Evolutionary conservation across 768 basidiomycete genomes (phyloP).

Genomic region (Tulasnella sp.): DNA sequence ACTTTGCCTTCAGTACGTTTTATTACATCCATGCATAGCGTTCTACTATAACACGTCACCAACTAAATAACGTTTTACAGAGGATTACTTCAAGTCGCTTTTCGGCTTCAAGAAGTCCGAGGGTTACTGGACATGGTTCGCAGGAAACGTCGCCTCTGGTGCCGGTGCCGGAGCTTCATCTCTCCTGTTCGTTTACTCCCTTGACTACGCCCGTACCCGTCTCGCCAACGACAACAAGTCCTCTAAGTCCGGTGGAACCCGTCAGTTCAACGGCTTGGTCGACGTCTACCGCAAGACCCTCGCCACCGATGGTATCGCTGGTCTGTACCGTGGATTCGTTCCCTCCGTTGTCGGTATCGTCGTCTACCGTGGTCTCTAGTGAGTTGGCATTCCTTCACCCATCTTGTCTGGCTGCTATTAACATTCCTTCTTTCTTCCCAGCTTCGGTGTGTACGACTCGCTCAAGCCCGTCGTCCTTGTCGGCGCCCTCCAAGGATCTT

Average conservation of each 20-base stretch:
- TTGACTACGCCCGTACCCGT: constrained; percentile 99
- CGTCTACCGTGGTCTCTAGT: constrained; percentile 97
- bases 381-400: constrained; percentile 6
- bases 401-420: background rate
- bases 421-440: background rate
- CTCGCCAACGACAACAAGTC: constrained; percentile 97
- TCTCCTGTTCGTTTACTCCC: constrained; percentile 97
- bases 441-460: constrained; percentile 92
- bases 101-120: constrained; percentile 98
- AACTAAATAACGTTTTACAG: constrained; percentile 29
- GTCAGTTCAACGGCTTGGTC: constrained; percentile 97
- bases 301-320: constrained; percentile 92
- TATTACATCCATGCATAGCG: constrained; percentile 4
- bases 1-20: constrained; percentile 97
- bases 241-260: constrained; percentile 77
- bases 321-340: constrained; percentile 99
- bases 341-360: constrained; percentile 99
- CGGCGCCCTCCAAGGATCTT: constrained; percentile 88
- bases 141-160: constrained; percentile 95
- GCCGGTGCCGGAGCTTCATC: constrained; percentile 99
- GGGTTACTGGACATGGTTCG: constrained; percentile 98
- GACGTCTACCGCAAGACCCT: constrained; percentile 98
- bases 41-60: background rate
- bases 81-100: constrained; percentile 98
- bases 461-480: constrained; percentile 96